These are phyloP conservation scores for Lactarius tabidus DNA, from an alignment of 768 basidiomycete genomes.

Conservation along the genomic window DNA sequence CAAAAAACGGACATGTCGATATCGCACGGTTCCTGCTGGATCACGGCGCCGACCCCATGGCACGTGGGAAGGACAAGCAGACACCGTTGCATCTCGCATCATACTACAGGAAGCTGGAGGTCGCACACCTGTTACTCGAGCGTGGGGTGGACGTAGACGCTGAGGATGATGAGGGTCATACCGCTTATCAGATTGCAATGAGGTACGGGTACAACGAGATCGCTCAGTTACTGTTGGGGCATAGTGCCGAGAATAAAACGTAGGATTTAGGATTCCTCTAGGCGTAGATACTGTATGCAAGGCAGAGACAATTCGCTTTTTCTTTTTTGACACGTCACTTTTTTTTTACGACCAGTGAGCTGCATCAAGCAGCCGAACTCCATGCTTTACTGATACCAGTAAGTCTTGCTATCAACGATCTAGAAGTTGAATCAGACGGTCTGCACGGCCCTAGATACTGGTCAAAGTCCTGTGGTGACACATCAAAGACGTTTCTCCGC, in stretches of 20 bases:
- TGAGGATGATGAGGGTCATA: background rate
- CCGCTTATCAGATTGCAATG: background rate
- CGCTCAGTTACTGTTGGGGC: background rate
- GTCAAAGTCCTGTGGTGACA: slow-evolving; percentile 20
- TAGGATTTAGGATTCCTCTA: background rate
- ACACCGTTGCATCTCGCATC: background rate
- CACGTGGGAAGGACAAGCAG: background rate
- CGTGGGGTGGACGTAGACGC: background rate
- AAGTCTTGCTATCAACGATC: slow-evolving; percentile 17
- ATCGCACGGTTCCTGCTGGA: background rate
- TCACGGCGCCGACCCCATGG: background rate
- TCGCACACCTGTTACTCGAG: background rate
- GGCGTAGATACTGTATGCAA: background rate
- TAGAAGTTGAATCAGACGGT: slow-evolving; percentile 16
- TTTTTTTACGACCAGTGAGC: too few species aligned
- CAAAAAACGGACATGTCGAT: background rate
- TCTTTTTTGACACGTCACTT: background rate
- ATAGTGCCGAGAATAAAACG: background rate
- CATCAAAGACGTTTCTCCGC: slow-evolving; percentile 21
- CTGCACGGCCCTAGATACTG: slow-evolving; percentile 21
- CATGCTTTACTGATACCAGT: slow-evolving; percentile 2
- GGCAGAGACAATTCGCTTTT: background rate
- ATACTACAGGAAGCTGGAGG: background rate
- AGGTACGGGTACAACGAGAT: background rate
- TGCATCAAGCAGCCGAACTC: background rate